Evolutionary conservation across 192 early-diverging fungal species (phyloP).

Genomic region (Dissophora ornata): DNA sequence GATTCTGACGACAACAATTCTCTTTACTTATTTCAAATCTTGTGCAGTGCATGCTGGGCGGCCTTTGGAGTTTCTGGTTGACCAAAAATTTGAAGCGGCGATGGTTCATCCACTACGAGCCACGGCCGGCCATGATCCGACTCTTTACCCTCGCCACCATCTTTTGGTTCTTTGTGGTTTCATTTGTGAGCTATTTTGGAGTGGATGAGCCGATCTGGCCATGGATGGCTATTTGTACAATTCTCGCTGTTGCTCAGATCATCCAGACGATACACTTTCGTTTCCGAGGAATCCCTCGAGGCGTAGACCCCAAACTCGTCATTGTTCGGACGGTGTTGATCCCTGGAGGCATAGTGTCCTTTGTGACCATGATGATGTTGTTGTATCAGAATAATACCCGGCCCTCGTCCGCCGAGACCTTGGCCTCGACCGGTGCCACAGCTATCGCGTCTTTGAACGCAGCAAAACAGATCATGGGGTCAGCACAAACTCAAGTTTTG

Average conservation of each 20-base stretch:
- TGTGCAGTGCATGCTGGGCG: constrained; percentile 63
- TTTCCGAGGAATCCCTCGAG: constrained; percentile 18
- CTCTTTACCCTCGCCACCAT: constrained; percentile 63
- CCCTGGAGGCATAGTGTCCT: constrained; percentile 61
- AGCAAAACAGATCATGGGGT: constrained; percentile 39
- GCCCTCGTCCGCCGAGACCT: constrained; percentile 45
- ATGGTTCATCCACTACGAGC: constrained; percentile 69
- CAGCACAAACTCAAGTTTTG: constrained; percentile 58
- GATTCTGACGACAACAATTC: neutral
- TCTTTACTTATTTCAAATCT: neutral
- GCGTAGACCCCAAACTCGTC: constrained; percentile 17
- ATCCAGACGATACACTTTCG: constrained; percentile 52
- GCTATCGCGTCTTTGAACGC: constrained; percentile 36
- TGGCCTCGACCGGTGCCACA: constrained; percentile 29
- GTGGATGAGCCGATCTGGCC: constrained; percentile 67
- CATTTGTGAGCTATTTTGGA: constrained; percentile 64
- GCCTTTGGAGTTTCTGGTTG: constrained; percentile 68
- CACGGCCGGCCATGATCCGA: constrained; percentile 61
- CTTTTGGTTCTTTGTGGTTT: constrained; percentile 63
- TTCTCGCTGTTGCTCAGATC: constrained; percentile 58
- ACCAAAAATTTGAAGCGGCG: constrained; percentile 66
- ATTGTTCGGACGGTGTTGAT: constrained; percentile 55
- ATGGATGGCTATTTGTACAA: constrained; percentile 63
- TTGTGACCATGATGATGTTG: constrained; percentile 65
- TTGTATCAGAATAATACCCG: constrained; percentile 58